phyloP scores from a whole-genome alignment of 805 yeast genomes.

The Kodamaea jinghongensis region DNA sequence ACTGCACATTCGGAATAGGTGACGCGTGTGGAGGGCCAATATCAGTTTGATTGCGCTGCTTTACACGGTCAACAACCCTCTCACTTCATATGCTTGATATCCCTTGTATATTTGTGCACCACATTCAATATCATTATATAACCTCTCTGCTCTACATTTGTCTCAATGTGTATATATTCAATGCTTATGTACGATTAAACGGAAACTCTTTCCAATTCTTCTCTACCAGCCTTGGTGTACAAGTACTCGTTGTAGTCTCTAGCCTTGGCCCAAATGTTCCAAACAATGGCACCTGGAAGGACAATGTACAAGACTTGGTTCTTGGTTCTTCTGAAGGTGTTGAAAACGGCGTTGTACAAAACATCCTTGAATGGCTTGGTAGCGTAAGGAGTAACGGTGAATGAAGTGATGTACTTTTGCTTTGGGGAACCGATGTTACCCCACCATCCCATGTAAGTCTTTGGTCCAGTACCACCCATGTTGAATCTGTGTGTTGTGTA shows the following conservation, averaged over 20 bases:
- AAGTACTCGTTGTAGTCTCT: conserved; percentile 89
- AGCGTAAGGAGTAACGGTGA: conserved; percentile 91
- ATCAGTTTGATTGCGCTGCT: too few relatives aligned
- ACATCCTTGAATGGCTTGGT: conserved; percentile 89
- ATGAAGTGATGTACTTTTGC: conserved; percentile 82
- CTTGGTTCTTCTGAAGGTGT: conserved; percentile 90
- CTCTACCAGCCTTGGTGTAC: conserved; percentile 97
- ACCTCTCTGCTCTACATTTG: neutral
- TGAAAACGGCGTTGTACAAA: conserved; percentile 82
- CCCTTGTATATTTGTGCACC: too few relatives aligned
- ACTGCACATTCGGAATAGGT: too few relatives aligned
- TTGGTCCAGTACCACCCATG: conserved; percentile 72
- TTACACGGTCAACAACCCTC: too few relatives aligned
- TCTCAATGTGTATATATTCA: neutral
- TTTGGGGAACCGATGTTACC: conserved; percentile 85
- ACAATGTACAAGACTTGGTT: conserved; percentile 76
- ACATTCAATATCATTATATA: too few relatives aligned
- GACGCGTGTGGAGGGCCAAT: too few relatives aligned
- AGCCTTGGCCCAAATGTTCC: conserved; percentile 84
- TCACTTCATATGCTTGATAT: too few relatives aligned
- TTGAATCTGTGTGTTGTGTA: conserved; percentile 5
- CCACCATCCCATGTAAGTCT: conserved; percentile 96
- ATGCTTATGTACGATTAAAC: conserved; percentile 21
- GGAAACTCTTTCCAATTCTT: conserved; percentile 74
- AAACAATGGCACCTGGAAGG: conserved; percentile 75